Evolutionary conservation across 306 rosid species (phyloP), one percentile per base, ranked within the genome.

Genomic region (Ormosia semicastrata): DNA sequence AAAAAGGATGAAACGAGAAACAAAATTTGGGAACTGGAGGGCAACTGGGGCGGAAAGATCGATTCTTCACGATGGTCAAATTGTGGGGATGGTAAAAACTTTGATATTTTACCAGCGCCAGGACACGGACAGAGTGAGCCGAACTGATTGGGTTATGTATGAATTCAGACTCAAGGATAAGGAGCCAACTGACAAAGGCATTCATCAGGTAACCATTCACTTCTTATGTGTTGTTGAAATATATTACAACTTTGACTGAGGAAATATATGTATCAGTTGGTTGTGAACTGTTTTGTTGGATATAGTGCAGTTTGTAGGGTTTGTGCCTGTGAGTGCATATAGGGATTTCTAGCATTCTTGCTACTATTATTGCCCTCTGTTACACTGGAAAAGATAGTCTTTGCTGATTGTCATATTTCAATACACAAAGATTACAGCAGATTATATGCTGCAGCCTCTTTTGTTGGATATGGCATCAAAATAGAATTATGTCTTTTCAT

Each of bases 141-240:
- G 94, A 58, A 95, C 99, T 2, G 72, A 95, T 85, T 95, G 99
- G 99, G 98, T 93, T 18, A 84, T 95, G 91, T 94, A 93, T 18
- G 98, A 95, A 74, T 95, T 77, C 72, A 86, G 94, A 84, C 88
- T 93, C 67, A 88, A 88, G 53, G 88, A 87, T 46, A 69, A 89
- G 76, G 66, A 52, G 24, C 67, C 83, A 39, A 72, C 71, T 44
- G 84, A 67, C 1, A 66, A 17, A 47, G 89, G 84, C 43, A 65
- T 82, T 60, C 47, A 58, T 13, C 91, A 85, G 95, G 98, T 95
- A 91, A 53, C 17, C 18, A 37, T 37, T 43, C 13, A 44, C 59
- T 54, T 17, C 12, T 39, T n/a, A n/a, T 75, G 37, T 59, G 5
- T 18, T 17, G 10, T 50, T 15, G 3, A 65, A 57, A 18, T 14